Evolutionary conservation across 352 stramenopile genomes (phyloP).

Genomic region (Paralagenidium karlingii): DNA sequence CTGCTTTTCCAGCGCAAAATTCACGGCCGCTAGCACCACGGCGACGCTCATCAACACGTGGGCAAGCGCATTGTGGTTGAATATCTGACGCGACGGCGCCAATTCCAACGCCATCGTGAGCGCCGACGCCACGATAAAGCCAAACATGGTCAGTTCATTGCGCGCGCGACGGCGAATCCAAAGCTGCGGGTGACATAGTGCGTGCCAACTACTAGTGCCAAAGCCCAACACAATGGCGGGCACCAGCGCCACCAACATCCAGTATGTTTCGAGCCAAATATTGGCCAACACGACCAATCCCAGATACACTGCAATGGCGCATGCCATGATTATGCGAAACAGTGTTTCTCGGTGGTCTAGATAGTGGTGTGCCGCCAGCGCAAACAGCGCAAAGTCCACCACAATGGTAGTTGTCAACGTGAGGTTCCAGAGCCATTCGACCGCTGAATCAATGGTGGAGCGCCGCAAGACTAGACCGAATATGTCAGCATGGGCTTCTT

Average conservation of each 20-base stretch:
- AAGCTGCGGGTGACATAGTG: too few species aligned
- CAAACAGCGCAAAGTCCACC: slow-evolving; percentile 76
- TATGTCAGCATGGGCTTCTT: too few species aligned
- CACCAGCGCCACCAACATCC: slow-evolving; percentile 71
- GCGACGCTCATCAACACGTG: slow-evolving; percentile 76
- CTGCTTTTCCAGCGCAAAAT: too few species aligned
- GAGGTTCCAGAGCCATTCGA: slow-evolving; percentile 68
- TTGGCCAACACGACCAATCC: slow-evolving; percentile 63
- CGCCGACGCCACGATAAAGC: slow-evolving; percentile 57
- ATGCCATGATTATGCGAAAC: slow-evolving; percentile 57
- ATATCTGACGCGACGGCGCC: slow-evolving; percentile 66
- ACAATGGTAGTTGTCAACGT: slow-evolving; percentile 71
- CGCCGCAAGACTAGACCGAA: slow-evolving; percentile 63
- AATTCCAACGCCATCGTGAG: slow-evolving; percentile 72
- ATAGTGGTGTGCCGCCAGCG: slow-evolving; percentile 61
- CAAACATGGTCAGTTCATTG: slow-evolving; percentile 74
- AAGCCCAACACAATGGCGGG: slow-evolving; percentile 76
- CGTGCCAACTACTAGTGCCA: slow-evolving; percentile 41
- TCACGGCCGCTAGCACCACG: too few species aligned
- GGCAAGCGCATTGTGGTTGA: slow-evolving; percentile 83
- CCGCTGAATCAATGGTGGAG: slow-evolving; percentile 52
- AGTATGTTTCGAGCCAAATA: slow-evolving; percentile 71
- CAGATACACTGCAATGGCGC: slow-evolving; percentile 51
- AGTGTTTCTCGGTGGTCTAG: slow-evolving; percentile 49
- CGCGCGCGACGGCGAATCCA: slow-evolving; percentile 70